Evolutionary conservation across 805 yeast species (phyloP), one percentile per base, ranked within the genome.

Genomic region (Ogataea allantospora): DNA sequence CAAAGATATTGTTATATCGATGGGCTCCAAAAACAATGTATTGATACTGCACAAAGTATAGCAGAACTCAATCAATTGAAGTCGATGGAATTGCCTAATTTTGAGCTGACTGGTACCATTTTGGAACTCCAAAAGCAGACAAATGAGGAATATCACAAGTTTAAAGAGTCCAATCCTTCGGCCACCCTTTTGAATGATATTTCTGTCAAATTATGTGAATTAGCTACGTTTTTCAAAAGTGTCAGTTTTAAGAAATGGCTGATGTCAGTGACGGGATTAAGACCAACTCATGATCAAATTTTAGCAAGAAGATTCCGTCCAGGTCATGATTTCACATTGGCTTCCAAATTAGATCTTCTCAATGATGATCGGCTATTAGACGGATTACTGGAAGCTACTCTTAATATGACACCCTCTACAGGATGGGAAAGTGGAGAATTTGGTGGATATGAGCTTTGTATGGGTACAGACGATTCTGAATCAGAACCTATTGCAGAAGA

Each of bases 401-500:
- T 91, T 40, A 77, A 80, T 38, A 59, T 93, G 30, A 91, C 98
- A 0, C 96, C 96, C 1, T 73, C 83, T 2, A 64, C 67, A 41
- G 86, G 86, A 26, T 91, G 97, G 96, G 86, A 78, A 33, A 68
- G 76, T 22, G 95, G 95, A n/a, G 95, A 87, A 52, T 65, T 71
- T 33, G 99, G 99, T 24, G 99, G 97, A 2, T 93, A 95, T 62
- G 97, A 93, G 55, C 67, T 95, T 36, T 82, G 91, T 54, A 86
- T 93, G 95, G 67, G 72, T n/a, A 66, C 72, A 43, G 76, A 75
- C 30, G 69, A 63, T 2, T 70, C 62, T 1, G 70, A 64, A 2
- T 13, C 38, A 9, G 67, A 58, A 4, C 70, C 63, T 3, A 73
- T 67, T 16, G 72, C 65, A 15, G 41, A 40, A 15, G 19, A 29